Evolutionary conservation across 192 early-diverging fungal genomes (phyloP).

Genomic region (Coemansia aciculifera): DNA sequence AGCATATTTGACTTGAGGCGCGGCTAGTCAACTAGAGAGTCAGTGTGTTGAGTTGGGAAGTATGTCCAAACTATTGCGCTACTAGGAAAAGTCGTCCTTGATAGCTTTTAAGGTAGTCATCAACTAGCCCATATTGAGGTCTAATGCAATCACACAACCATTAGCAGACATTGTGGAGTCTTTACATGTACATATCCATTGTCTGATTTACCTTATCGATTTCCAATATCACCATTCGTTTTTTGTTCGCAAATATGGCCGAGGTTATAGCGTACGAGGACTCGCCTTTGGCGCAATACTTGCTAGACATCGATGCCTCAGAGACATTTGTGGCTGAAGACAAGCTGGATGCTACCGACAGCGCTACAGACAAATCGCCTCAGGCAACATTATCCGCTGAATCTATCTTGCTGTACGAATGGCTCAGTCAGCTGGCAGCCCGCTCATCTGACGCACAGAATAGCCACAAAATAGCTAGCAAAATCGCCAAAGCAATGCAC

Average conservation of each 20-base stretch:
- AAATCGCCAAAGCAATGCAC: neutral
- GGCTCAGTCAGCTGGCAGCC: neutral
- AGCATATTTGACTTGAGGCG: too few relatives aligned
- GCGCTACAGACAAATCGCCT: too few relatives aligned
- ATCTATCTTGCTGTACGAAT: neutral
- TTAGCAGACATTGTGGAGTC: neutral
- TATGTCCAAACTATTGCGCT: neutral
- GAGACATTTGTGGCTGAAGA: conserved; percentile 28
- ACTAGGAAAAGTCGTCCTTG: neutral
- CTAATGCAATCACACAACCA: neutral
- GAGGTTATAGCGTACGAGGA: conserved; percentile 46
- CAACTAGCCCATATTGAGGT: neutral
- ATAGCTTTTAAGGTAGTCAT: neutral
- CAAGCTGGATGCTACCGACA: neutral
- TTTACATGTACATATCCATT: neutral
- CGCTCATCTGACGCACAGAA: neutral
- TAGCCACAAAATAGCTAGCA: too few relatives aligned
- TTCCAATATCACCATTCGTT: neutral
- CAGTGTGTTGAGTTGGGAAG: neutral
- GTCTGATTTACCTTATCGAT: neutral
- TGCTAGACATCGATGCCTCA: conserved; percentile 27
- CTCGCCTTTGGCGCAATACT: conserved; percentile 47
- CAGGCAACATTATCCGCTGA: neutral
- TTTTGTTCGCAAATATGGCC: conserved; percentile 19
- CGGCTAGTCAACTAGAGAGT: too few relatives aligned